Conservation (phyloP, 495 filamentous ascomycete species). For the Podospora sp. region DNA sequence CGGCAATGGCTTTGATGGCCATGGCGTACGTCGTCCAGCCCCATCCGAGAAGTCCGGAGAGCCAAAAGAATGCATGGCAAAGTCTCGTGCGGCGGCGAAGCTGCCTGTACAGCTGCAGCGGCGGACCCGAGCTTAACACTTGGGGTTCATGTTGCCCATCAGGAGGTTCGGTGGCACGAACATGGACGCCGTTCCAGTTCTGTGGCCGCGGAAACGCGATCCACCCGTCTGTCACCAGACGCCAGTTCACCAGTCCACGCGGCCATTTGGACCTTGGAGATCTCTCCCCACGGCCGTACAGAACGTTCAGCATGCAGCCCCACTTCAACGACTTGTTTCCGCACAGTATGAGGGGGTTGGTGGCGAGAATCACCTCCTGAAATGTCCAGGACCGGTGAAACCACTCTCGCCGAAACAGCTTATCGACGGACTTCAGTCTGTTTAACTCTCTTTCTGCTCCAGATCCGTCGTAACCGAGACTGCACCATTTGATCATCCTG, state of each 20-base stretch:
- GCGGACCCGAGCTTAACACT: background rate
- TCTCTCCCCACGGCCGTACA: background rate
- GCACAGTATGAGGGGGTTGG: conserved; percentile 9
- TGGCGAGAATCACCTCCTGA: conserved; percentile 12
- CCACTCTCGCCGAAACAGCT: conserved; percentile 4
- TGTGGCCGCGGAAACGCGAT: background rate
- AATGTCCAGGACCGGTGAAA: conserved; percentile 6
- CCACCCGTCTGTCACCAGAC: background rate
- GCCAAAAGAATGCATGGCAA: background rate
- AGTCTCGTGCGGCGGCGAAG: too few species aligned
- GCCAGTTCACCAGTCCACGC: background rate
- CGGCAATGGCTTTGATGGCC: background rate
- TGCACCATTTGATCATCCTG: background rate
- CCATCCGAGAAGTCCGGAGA: background rate
- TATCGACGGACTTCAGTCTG: too few species aligned
- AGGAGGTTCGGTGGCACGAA: background rate
- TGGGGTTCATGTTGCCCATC: background rate
- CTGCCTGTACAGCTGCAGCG: background rate
- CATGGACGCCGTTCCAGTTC: background rate
- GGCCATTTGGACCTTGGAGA: background rate
- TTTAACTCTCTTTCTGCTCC: too few species aligned
- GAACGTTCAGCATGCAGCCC: background rate
- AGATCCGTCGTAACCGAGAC: background rate
- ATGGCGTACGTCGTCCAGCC: background rate
- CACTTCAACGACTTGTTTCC: background rate